Evolutionary conservation across 108 stramenopile species (phyloP).

Genomic region (Aurantiochytrium sp.): DNA sequence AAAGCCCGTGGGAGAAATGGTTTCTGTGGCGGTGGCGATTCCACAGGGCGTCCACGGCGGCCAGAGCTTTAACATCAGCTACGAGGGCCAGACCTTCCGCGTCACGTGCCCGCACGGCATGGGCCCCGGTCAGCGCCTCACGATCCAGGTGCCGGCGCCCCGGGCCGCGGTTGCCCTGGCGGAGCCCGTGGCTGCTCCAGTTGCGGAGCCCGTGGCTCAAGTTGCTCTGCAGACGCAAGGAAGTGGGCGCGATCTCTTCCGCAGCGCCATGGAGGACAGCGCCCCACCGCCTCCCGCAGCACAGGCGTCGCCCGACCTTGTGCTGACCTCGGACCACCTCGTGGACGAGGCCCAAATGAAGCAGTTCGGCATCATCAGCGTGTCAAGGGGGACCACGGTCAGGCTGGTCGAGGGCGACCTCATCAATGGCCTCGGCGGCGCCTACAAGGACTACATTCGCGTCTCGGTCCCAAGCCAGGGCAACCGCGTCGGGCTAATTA

Average conservation of each 20-base stretch:
- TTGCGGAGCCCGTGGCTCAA: neutral
- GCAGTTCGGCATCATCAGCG: neutral
- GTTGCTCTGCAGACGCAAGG: neutral
- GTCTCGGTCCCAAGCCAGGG: neutral
- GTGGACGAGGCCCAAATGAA: conserved; percentile 4
- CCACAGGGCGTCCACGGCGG: neutral
- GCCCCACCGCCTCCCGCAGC: neutral
- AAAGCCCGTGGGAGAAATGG: neutral
- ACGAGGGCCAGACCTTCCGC: neutral
- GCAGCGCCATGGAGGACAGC: neutral
- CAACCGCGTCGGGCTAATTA: neutral
- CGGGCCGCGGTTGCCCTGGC: neutral
- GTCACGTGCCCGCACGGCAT: conserved; percentile 4
- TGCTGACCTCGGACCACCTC: neutral
- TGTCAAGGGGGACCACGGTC: neutral
- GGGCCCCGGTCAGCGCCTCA: neutral
- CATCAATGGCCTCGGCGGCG: neutral
- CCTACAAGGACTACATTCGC: conserved; percentile 21
- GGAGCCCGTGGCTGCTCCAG: neutral
- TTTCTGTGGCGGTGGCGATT: neutral
- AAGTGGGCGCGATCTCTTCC: neutral
- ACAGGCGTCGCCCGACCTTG: neutral
- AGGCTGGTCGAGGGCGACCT: neutral
- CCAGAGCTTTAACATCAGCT: neutral
- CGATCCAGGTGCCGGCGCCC: neutral